Evolutionary conservation across 805 yeast genomes (phyloP), one percentile per base, ranked within the genome.

Genomic region (Kazachstania kunashirensis): DNA sequence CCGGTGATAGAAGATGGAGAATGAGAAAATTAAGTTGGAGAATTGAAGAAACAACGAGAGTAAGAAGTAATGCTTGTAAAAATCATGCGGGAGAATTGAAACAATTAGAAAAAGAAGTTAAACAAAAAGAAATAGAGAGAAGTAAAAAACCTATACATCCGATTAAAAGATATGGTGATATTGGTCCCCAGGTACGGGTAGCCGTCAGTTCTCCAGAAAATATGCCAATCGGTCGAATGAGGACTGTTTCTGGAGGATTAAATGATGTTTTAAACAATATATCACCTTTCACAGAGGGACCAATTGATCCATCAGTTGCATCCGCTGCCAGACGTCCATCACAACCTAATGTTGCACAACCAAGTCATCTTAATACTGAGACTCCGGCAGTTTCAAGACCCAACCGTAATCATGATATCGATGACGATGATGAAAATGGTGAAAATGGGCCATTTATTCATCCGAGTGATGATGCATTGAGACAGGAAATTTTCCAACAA

Each of bases 11-110:
- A 44, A 67, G 96, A 44, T 92, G 98, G 98, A 72, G 94, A 59
- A 79, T 92, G 88, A 69, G 96, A 33, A 84, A 85, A 53, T 61
- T 92, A 29, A 70, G 70, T 39, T 92, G 97, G 97, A 70, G 84
- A 51, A 71, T 92, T 12, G 95, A 89, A 52, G 97, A 92, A 54
- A 71, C 69, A 33, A 70, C 79, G n/a, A 74, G 77, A 49, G 67
- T 84, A 13, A 68, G 70, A 43, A 70, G 75, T 2, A 54, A 62
- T 46, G 62, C 77, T 21, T 86, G 95, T 60, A 55, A 60, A 7
- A 42, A 61, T 24, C 95, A 84, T 54, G 57, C 57, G 28, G 44
- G 59, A 9, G 78, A 78, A 48, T 61, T 77, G 34, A 62, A 45
- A 25, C 43, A 45, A 30, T 28, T 55, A 14, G 61, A 58, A 38